Conservation (phyloP, 2,329 filamentous ascomycete species). For the Xylaria sp. region DNA sequence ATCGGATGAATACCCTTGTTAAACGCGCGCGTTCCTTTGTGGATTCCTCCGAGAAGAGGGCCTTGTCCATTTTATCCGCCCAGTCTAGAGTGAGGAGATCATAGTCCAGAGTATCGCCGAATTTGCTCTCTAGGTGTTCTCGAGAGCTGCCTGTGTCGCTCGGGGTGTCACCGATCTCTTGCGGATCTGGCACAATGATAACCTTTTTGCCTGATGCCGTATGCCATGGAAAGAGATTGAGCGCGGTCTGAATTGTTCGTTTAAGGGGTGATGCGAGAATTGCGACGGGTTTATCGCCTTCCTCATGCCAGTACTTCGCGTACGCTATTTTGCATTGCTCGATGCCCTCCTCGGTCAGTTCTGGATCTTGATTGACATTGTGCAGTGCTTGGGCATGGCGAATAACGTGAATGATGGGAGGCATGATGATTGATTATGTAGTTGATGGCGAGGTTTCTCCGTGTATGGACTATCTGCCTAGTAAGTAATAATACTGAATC, state of each 20-base stretch:
- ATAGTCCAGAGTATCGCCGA: constrained; percentile 1
- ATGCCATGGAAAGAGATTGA: not conserved
- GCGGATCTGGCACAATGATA: not conserved
- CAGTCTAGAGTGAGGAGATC: not conserved
- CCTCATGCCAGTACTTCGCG: not conserved
- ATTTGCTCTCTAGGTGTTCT: not conserved
- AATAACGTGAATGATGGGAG: constrained; percentile 12
- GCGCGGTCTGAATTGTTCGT: constrained; percentile 18
- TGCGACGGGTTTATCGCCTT: not conserved
- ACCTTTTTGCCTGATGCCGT: not conserved
- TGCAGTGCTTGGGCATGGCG: constrained; percentile 8
- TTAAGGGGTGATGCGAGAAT: constrained; percentile 13
- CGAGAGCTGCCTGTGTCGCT: not conserved
- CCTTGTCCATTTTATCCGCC: not conserved
- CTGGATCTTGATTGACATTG: not conserved
- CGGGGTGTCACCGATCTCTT: not conserved
- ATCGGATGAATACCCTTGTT: not conserved
- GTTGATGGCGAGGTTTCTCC: no score
- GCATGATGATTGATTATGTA: not conserved
- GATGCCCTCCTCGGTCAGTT: not conserved
- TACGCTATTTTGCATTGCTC: not conserved
- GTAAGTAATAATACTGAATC: no score
- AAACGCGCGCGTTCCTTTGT: not conserved
- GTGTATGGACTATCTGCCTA: no score
- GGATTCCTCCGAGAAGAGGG: not conserved